These are phyloP conservation scores for Tubosaeta sp. DNA, from an alignment of 768 basidiomycete genomes.

Conservation along the genomic window DNA sequence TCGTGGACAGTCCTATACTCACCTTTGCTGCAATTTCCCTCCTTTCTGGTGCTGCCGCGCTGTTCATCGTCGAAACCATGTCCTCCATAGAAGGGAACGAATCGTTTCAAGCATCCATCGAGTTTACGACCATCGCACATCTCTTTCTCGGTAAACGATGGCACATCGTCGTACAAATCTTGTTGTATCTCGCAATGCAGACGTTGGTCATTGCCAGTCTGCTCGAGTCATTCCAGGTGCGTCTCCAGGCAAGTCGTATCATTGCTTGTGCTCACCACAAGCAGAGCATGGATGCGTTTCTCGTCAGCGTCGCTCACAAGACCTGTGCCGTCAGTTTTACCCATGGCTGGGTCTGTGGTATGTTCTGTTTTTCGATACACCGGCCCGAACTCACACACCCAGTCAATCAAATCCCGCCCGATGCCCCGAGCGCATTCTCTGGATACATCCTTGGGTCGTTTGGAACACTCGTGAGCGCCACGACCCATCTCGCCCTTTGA, in stretches of 20 bases:
- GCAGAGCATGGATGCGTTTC: constrained; percentile 23
- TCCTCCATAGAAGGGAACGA: constrained; percentile 26
- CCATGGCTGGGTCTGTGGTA: constrained; percentile 20
- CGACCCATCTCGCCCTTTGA: not conserved
- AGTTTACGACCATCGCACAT: constrained; percentile 25
- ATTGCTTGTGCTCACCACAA: not conserved
- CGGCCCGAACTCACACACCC: not conserved
- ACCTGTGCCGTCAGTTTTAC: constrained; percentile 24
- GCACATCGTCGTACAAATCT: constrained; percentile 17
- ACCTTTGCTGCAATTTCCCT: constrained; percentile 14
- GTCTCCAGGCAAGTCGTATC: not conserved
- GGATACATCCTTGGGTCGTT: constrained; percentile 22
- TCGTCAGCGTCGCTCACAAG: constrained; percentile 22
- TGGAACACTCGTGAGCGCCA: constrained; percentile 15
- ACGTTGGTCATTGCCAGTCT: constrained; percentile 22
- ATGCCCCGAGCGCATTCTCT: constrained; percentile 14
- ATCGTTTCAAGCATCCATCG: constrained; percentile 19
- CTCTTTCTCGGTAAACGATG: constrained; percentile 24
- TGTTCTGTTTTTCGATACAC: not conserved
- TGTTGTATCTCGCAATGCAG: constrained; percentile 21
- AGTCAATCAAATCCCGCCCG: constrained; percentile 12
- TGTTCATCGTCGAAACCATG: constrained; percentile 22
- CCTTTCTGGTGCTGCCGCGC: constrained; percentile 17
- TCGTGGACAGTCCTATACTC: constrained; percentile 11
- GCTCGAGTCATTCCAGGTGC: constrained; percentile 23